These are phyloP conservation scores for Alternaria solani DNA, from an alignment of 2,329 filamentous ascomycete species.

Conservation along the genomic window DNA sequence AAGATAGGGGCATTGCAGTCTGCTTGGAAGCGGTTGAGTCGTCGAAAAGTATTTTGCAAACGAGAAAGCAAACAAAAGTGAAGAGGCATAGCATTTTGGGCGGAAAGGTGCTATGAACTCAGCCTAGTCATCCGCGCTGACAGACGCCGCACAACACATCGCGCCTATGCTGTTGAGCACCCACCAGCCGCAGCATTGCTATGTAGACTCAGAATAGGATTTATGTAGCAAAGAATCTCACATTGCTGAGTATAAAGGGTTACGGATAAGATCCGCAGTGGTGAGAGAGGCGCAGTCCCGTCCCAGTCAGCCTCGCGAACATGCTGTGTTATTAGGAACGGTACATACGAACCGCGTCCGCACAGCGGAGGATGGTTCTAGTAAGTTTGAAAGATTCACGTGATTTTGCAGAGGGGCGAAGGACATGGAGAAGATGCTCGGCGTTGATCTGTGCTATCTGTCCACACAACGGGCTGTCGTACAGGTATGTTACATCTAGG, in stretches of 20 bases:
- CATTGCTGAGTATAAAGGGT: conserved; percentile 6
- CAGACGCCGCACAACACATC: conserved; percentile 7
- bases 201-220: background rate
- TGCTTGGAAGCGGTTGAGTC: conserved; percentile 13
- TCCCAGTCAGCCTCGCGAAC: conserved; percentile 5
- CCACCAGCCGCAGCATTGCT: conserved; percentile 4
- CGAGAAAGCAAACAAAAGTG: conserved; percentile 16
- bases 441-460: conserved; percentile 16
- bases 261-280: background rate
- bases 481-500: conserved; percentile 13
- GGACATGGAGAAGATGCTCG: conserved; percentile 7
- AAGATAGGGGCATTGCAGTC: conserved; percentile 12
- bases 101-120: conserved; percentile 17
- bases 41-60: conserved; percentile 11
- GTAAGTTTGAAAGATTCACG: conserved; percentile 3
- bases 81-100: conserved; percentile 26
- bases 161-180: conserved; percentile 14
- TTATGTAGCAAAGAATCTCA: background rate
- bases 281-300: conserved; percentile 6
- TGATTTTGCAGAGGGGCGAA: conserved; percentile 8
- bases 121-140: conserved; percentile 14
- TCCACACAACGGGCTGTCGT: conserved; percentile 15
- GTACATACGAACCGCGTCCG: conserved; percentile 11
- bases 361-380: conserved; percentile 6
- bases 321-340: conserved; percentile 16